These are phyloP conservation scores for Conticribra guillardii DNA, from an alignment of 108 stramenopile genomes.

Conservation along the genomic window DNA sequence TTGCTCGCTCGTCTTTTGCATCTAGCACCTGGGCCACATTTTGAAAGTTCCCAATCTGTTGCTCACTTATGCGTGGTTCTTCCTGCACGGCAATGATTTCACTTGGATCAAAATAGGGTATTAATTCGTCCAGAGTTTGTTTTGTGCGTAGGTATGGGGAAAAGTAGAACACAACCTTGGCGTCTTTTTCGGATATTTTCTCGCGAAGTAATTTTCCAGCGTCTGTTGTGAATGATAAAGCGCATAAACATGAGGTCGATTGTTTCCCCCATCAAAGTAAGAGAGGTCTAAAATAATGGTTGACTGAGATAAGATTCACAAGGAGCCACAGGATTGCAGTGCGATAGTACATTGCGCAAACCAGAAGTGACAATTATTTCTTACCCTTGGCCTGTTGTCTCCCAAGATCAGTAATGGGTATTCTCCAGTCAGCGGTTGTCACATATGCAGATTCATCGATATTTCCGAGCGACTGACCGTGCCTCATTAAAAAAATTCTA, in stretches of 20 bases:
- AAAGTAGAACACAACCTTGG: constrained; percentile 44
- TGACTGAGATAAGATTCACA: too few species aligned
- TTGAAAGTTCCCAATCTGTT: constrained; percentile 88
- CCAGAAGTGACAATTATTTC: constrained; percentile 27
- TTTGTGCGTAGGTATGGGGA: constrained; percentile 64
- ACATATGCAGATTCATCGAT: constrained; percentile 74
- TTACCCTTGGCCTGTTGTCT: constrained; percentile 36
- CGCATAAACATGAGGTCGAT: constrained; percentile 10
- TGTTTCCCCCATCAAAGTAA: too few species aligned
- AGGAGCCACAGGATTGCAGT: too few species aligned
- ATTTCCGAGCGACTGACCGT: constrained; percentile 80
- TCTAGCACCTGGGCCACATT: constrained; percentile 46
- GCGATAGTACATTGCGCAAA: constrained; percentile 46
- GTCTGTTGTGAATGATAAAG: constrained; percentile 9
- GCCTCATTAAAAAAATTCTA: constrained; percentile 75
- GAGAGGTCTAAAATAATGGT: too few species aligned
- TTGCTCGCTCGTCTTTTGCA: constrained; percentile 56
- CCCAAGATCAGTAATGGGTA: constrained; percentile 57
- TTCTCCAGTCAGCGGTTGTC: constrained; percentile 69
- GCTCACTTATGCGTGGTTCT: constrained; percentile 81
- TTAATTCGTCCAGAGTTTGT: constrained; percentile 52
- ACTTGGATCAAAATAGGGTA: constrained; percentile 39
- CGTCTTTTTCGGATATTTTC: constrained; percentile 37
- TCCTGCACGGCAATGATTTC: constrained; percentile 60
- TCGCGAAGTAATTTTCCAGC: constrained; percentile 39